A percentile compares a stretch with the other conserved stretches of the same genome.
Conservation (phyloP, 179 eudicot species). For the Beta lomatogona region DNA sequence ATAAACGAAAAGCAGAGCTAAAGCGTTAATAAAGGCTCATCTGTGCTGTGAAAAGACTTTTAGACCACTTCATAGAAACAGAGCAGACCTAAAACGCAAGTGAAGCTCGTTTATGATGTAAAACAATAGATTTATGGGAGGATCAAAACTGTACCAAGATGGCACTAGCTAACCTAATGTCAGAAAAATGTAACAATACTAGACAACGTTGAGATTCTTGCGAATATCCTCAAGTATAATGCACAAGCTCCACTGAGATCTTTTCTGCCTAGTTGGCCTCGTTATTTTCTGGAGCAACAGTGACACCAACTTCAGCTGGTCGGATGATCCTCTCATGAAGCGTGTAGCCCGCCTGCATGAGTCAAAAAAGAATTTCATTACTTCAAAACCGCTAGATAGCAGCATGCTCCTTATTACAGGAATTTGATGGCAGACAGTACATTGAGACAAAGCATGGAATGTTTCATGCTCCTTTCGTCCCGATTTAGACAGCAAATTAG, state of each 20-base stretch:
- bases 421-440: background rate
- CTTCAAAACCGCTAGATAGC: background rate
- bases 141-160: slow-evolving; percentile 4
- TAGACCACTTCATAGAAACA: background rate
- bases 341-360: slow-evolving; percentile 69
- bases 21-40: slow-evolving; percentile 4
- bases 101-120: slow-evolving; percentile 17
- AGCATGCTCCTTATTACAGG: background rate
- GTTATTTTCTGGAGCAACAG: slow-evolving; percentile 44
- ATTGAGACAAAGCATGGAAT: background rate
- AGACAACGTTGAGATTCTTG: background rate
- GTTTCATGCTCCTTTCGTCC: no score
- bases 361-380: background rate
- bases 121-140: slow-evolving; percentile 1
- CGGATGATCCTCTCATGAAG: slow-evolving; percentile 84
- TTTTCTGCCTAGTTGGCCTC: slow-evolving; percentile 33
- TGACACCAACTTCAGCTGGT: slow-evolving; percentile 98
- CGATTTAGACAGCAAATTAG: no score
- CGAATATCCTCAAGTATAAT: slow-evolving; percentile 20
- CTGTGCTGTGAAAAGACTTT: slow-evolving; percentile 7
- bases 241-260: background rate
- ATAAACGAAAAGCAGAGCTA: slow-evolving; percentile 3
- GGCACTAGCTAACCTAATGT: slow-evolving; percentile 18
- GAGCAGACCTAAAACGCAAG: background rate
- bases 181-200: background rate